phyloP scores from a whole-genome alignment of 2,329 filamentous ascomycete genomes.

The Zymoseptoria crescenta region DNA sequence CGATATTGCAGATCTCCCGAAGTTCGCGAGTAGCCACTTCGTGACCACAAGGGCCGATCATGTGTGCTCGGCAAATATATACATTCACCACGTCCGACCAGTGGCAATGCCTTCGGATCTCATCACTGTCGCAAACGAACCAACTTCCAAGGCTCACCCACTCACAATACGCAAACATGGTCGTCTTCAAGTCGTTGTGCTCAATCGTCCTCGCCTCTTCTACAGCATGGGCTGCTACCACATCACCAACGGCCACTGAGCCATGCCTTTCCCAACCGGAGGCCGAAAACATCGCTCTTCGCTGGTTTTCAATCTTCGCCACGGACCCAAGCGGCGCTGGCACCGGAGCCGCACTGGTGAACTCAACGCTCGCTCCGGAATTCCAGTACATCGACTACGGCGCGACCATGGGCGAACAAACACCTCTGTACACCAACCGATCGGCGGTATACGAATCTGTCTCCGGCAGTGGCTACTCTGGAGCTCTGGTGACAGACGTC shows the following conservation, averaged over 20 bases:
- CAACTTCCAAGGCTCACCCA: background rate
- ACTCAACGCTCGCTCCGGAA: conserved; percentile 1
- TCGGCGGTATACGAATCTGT: conserved; percentile 4
- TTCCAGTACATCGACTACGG: conserved; percentile 8
- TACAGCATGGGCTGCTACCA: background rate
- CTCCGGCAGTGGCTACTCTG: conserved; percentile 2
- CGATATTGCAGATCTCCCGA: background rate
- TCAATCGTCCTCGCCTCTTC: background rate
- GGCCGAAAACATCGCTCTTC: conserved; percentile 6
- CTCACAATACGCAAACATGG: background rate
- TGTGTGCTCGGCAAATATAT: background rate
- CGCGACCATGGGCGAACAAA: conserved; percentile 6
- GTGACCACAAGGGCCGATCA: background rate
- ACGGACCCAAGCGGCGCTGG: conserved; percentile 7
- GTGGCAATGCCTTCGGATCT: background rate
- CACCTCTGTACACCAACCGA: conserved; percentile 3
- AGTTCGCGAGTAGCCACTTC: background rate
- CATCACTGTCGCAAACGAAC: background rate
- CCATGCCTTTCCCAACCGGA: conserved; percentile 8
- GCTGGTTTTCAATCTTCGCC: conserved; percentile 9
- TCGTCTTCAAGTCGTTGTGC: background rate
- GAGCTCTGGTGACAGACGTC: conserved; percentile 6
- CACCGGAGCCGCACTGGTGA: conserved; percentile 6
- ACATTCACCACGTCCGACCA: background rate
- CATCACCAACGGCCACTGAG: background rate